Base-by-base conservation (phyloP, 257 asterid species). In the Salvia splendens region DNA sequence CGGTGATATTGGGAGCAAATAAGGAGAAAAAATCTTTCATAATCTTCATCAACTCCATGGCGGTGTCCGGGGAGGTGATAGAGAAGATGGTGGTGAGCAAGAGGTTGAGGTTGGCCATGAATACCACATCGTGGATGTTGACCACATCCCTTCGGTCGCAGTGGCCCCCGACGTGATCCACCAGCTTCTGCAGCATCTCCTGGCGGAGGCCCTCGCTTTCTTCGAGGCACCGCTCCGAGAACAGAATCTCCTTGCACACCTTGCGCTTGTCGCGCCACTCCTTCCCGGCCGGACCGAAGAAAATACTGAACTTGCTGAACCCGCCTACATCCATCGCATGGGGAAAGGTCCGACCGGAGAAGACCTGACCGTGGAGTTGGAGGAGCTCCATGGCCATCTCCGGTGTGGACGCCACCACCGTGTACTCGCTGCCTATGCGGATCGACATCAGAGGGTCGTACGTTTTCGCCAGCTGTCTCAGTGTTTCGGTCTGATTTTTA, bases 51-150 rank as follows among this genome's bases (percentile, higher is more conserved):
- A 79, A 61, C 52, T 71, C 86, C 17, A 35, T 56, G 0, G 17
- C 50, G 6, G 77, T 64, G 1, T 74, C 77, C 0, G 77, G 30
- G 1, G 80, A n/a, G n/a, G 61, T 74, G 0, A 51, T 43, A 0
- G 89, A 84, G 56, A 84, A 81, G 2, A 84, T 67, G 0, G 83
- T 73, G 63, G 41, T 60, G 5, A 81, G 73, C 77, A 79, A 72
- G 17, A 81, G 73, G 30, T 81, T 84, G 5, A 81, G 67, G 7
- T 77, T 77, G 3, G 86, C 81, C 0, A 65, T 33, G 8, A 81
- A 75, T 6, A 71, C 46, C 12, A 73, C 79, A 0, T 72, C 78
- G 0, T 72, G 81, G 6, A 84, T 45, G 4, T 84, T 76, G 9
- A 84, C 72, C 3, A 49, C 67, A 11, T 43, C 33, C 0, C 82